Conservation (phyloP, 2,329 filamentous ascomycete species). For the Apiospora aurea region DNA sequence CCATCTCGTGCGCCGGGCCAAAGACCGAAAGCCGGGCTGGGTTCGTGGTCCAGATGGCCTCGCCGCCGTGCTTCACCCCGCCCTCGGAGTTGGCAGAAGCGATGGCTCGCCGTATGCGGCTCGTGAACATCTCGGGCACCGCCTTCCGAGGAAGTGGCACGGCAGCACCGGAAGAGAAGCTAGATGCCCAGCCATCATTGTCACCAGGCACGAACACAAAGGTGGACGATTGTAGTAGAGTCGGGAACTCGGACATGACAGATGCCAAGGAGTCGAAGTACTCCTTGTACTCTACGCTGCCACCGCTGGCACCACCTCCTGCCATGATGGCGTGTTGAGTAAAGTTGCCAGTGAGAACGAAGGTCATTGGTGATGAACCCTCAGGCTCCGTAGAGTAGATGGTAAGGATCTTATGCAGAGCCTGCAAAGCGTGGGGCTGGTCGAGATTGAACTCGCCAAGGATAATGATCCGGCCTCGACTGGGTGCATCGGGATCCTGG, state of each 20-base stretch:
- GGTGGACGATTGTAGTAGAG: slow-evolving; percentile 77
- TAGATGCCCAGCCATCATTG: slow-evolving; percentile 95
- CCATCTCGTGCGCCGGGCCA: slow-evolving; percentile 85
- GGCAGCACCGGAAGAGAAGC: slow-evolving; percentile 79
- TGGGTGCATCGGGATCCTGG: slow-evolving; percentile 42
- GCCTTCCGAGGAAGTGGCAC: slow-evolving; percentile 72
- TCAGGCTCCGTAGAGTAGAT: slow-evolving; percentile 73
- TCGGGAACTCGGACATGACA: slow-evolving; percentile 82
- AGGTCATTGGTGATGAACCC: slow-evolving; percentile 74
- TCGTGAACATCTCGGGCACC: slow-evolving; percentile 90
- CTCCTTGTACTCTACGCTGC: slow-evolving; percentile 96
- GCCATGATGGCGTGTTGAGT: slow-evolving; percentile 70
- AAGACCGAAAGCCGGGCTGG: slow-evolving; percentile 84
- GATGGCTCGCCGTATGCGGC: slow-evolving; percentile 81
- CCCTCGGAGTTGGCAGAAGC: slow-evolving; percentile 77
- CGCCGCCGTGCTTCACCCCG: slow-evolving; percentile 64
- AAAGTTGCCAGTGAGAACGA: slow-evolving; percentile 89
- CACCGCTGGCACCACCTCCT: slow-evolving; percentile 72
- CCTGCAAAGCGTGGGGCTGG: slow-evolving; percentile 79
- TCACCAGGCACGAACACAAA: slow-evolving; percentile 96
- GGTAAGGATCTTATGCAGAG: slow-evolving; percentile 79
- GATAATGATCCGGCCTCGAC: slow-evolving; percentile 69
- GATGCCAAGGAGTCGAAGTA: slow-evolving; percentile 89
- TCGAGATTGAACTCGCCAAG: slow-evolving; percentile 89
- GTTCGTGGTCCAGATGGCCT: slow-evolving; percentile 88